Evolutionary conservation across 192 early-diverging fungal genomes (phyloP).

Genomic region (Oehlia diaphana): DNA sequence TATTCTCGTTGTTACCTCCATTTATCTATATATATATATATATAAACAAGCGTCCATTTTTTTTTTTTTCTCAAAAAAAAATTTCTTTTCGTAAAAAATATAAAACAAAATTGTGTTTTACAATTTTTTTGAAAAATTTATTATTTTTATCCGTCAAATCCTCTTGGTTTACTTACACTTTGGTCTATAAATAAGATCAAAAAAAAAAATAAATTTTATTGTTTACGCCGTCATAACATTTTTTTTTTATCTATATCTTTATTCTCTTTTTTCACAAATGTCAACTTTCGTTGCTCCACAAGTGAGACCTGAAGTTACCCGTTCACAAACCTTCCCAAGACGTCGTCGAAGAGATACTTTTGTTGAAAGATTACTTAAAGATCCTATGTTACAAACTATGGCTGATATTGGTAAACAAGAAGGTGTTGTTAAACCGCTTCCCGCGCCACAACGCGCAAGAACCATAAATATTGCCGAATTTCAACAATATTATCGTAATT

Average conservation of each 20-base stretch:
- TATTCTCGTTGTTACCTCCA: not conserved
- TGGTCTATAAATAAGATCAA: not conserved
- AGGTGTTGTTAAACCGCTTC: slow-evolving; percentile 9
- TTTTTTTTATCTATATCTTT: not conserved
- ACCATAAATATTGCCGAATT: not conserved
- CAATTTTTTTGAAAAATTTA: not conserved
- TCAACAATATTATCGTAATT: slow-evolving; percentile 6
- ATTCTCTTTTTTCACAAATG: not conserved
- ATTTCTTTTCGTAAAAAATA: not conserved
- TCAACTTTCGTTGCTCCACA: not conserved
- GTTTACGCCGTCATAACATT: not conserved
- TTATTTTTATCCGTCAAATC: no score
- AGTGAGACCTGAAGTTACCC: not conserved
- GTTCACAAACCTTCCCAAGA: not conserved
- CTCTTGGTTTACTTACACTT: not conserved
- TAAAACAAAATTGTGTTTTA: not conserved
- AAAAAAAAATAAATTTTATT: not conserved
- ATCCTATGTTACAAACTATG: slow-evolving; percentile 31
- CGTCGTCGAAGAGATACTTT: slow-evolving; percentile 8
- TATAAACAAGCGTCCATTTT: not conserved
- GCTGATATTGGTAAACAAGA: slow-evolving; percentile 29
- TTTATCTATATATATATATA: not conserved
- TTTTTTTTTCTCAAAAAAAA: not conserved
- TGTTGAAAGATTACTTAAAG: slow-evolving; percentile 15
- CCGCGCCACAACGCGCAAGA: slow-evolving; percentile 5